Conservation (phyloP, 2,329 filamentous ascomycete genomes). For the Aureobasidium musti region DNA sequence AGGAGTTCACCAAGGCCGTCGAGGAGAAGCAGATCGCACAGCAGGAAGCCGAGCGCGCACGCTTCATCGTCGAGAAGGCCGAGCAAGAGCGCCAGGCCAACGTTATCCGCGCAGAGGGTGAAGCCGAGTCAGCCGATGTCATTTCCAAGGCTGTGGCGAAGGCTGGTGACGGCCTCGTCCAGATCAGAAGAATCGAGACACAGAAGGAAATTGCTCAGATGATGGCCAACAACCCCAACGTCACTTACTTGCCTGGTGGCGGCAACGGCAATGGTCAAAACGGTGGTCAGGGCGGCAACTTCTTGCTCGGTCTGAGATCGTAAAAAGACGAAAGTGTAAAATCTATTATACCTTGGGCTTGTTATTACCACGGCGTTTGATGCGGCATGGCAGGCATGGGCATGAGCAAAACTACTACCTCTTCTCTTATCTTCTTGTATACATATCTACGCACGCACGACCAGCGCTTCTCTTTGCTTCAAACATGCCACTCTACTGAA, state of each 20-base stretch:
- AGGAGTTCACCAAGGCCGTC: constrained; percentile 97
- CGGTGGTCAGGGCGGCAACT: constrained; percentile 55
- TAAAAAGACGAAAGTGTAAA: constrained; percentile 36
- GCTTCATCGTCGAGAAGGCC: constrained; percentile 97
- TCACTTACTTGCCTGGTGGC: constrained; percentile 86
- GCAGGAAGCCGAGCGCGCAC: constrained; percentile 94
- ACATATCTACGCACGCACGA: constrained; percentile 22
- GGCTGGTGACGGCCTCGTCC: constrained; percentile 87
- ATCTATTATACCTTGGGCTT: constrained; percentile 17
- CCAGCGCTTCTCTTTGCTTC: constrained; percentile 23
- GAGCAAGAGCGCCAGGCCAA: constrained; percentile 99
- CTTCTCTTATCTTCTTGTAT: constrained; percentile 28
- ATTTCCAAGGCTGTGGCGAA: constrained; percentile 93
- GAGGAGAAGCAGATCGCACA: constrained; percentile 99
- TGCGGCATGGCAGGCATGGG: constrained; percentile 29
- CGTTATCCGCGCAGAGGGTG: constrained; percentile 96
- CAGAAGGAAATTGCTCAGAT: constrained; percentile 94
- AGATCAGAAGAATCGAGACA: constrained; percentile 97
- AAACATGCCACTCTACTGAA: background rate
- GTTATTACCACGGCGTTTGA: constrained; percentile 23
- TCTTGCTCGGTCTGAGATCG: constrained; percentile 66
- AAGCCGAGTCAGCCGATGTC: constrained; percentile 94
- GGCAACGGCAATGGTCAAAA: constrained; percentile 56
- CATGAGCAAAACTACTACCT: constrained; percentile 26
- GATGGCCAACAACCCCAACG: constrained; percentile 86